Evolutionary conservation across 2,329 filamentous ascomycete species (phyloP), one percentile per base, ranked within the genome.

Genomic region (Phialophora expanda): DNA sequence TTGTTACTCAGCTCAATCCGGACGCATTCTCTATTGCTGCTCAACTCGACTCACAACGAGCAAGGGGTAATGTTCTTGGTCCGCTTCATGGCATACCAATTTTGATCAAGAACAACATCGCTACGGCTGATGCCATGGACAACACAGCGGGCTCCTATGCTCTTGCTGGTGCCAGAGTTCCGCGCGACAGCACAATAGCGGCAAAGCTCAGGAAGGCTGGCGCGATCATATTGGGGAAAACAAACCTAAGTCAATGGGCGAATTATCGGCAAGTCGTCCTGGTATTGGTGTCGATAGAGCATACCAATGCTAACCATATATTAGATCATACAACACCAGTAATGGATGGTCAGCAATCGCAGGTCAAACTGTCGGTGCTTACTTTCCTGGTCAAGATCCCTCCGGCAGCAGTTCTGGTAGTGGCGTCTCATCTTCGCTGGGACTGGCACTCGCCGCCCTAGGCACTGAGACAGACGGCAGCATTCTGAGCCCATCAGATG

Each of bases 41-140:
- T 38, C 70, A 77, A 53, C 74, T 85, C 4, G 85, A 87, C 72
- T 73, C 74, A 12, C 79, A 85, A 71, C 78, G 85, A 20, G 75
- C 75, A 22, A 78, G 76, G 70, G 84, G 84, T 0, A 81, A 74
- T 7, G 66, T 79, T 20, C 74, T 82, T 58, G 82, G 85, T 0
- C 85, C 86, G 1, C 78, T 89, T 0, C 87, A 90, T 73, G 88
- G 88, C 5, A 81, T 90, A 3, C 88, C 88, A 0, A 84, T 90
- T 26, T 76, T 90, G 4, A 80, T 90, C 76, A 90, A 90, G 75
- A 85, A 89, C 76, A 89, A 88, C 73, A 89, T 90, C 56, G 87
- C 84, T 14, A 90, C 87, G 0, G 74, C 77, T 1, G 87, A 90
- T 72, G 74, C 80, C 65, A 87, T 89, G 86, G 83, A 87, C 72